Evolutionary conservation across 306 rosid genomes (phyloP).

Genomic region (Psophocarpus tetragonolobus): DNA sequence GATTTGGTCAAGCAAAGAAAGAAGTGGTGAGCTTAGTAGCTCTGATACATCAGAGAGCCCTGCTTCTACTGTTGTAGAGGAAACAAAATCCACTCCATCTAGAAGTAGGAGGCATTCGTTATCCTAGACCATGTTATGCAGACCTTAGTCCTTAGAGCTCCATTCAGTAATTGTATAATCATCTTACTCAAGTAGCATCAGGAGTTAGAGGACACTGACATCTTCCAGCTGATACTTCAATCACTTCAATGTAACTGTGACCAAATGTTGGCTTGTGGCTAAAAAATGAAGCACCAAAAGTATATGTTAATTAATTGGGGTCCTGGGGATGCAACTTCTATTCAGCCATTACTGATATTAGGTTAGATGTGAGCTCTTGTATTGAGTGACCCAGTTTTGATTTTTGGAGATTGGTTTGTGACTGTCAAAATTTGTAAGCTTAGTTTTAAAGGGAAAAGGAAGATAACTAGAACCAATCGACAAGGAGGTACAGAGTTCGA

Average conservation of each 20-base stretch:
- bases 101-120: constrained; percentile 84
- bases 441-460: not conserved
- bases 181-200: constrained; percentile 43
- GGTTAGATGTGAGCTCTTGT: not conserved
- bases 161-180: constrained; percentile 41
- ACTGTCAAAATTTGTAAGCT: not conserved
- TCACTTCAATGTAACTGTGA: constrained; percentile 16
- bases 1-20: constrained; percentile 86
- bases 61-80: constrained; percentile 73
- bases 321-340: constrained; percentile 8
- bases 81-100: constrained; percentile 80
- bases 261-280: constrained; percentile 25
- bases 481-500: not conserved
- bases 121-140: constrained; percentile 53
- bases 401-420: not conserved
- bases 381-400: constrained; percentile 24
- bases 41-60: constrained; percentile 94
- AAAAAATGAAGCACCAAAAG: constrained; percentile 33
- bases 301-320: not conserved
- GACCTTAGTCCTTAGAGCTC: constrained; percentile 7
- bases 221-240: constrained; percentile 42
- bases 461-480: not conserved
- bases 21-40: constrained; percentile 75
- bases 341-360: constrained; percentile 11
- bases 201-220: constrained; percentile 59